A percentile compares a stretch with the other conserved stretches of the same genome.
Conservation (phyloP, 2,329 filamentous ascomycete genomes). For the Stachybotrys echinatus region DNA sequence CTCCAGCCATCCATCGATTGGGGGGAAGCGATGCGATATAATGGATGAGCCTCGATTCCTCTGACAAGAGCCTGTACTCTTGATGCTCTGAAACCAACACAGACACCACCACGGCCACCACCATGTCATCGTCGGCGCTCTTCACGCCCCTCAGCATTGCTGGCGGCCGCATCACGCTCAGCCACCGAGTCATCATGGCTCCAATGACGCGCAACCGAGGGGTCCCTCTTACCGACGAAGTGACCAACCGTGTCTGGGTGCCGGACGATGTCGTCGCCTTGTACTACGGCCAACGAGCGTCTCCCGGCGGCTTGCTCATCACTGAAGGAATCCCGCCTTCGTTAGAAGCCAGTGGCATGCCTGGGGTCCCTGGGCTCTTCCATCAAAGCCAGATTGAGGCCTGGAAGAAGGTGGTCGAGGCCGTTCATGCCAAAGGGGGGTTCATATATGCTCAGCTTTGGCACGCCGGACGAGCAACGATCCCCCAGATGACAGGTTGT, state of each 20-base stretch:
- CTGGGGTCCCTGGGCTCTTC: constrained; percentile 54
- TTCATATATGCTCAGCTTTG: constrained; percentile 60
- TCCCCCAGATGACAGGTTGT: constrained; percentile 30
- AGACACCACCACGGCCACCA: too few species aligned
- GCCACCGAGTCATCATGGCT: constrained; percentile 45
- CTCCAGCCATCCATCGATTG: too few species aligned
- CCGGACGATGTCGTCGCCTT: constrained; percentile 33
- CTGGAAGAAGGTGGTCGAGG: constrained; percentile 55
- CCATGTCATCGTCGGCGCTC: constrained; percentile 8
- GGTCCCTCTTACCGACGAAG: constrained; percentile 33
- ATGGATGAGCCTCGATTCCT: too few species aligned
- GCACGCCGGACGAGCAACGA: constrained; percentile 31
- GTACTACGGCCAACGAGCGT: constrained; percentile 39
- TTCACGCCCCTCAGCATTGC: constrained; percentile 28
- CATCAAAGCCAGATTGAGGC: constrained; percentile 45
- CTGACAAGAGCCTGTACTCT: too few species aligned
- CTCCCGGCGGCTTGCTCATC: constrained; percentile 34
- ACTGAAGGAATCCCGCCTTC: constrained; percentile 44
- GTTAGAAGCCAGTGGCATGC: constrained; percentile 25
- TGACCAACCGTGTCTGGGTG: constrained; percentile 43
- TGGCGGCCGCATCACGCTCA: constrained; percentile 39
- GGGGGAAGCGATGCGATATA: too few species aligned
- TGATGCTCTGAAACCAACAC: too few species aligned
- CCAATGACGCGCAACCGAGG: constrained; percentile 50
- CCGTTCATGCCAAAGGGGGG: constrained; percentile 55